These are phyloP conservation scores for Cutaneotrichosporon sp. DNA, from an alignment of 1,284 basidiomycete species.

Conservation along the genomic window DNA sequence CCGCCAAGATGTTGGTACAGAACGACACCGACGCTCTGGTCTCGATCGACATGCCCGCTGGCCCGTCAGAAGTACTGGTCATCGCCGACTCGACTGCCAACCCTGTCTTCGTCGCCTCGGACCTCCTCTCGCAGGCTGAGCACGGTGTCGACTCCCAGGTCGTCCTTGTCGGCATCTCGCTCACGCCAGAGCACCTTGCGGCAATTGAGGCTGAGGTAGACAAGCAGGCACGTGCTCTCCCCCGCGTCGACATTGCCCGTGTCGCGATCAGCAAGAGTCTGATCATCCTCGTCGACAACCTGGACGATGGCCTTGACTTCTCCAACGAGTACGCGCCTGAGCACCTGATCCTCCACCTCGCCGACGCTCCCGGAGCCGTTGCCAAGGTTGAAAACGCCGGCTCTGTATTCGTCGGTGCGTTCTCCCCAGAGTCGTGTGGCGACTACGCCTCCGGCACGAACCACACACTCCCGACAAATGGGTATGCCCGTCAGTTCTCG, in stretches of 20 bases:
- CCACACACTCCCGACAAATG: slow-evolving; percentile 91
- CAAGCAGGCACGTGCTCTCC: slow-evolving; percentile 75
- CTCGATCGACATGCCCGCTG: slow-evolving; percentile 98
- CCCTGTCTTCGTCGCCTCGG: slow-evolving; percentile 89
- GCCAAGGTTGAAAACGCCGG: slow-evolving; percentile 79
- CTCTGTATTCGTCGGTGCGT: slow-evolving; percentile 91
- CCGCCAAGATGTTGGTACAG: slow-evolving; percentile 98
- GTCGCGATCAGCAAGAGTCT: slow-evolving; percentile 88
- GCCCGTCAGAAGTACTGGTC: slow-evolving; percentile 92
- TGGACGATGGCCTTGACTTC: slow-evolving; percentile 77
- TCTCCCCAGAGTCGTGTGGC: slow-evolving; percentile 80
- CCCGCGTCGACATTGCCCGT: slow-evolving; percentile 83
- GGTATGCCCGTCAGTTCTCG: slow-evolving; percentile 94
- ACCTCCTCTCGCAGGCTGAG: slow-evolving; percentile 94
- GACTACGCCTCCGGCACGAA: slow-evolving; percentile 99
- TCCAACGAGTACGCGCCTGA: slow-evolving; percentile 98
- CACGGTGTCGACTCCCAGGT: slow-evolving; percentile 98
- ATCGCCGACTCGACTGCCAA: slow-evolving; percentile 84
- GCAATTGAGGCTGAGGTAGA: slow-evolving; percentile 84
- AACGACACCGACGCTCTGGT: slow-evolving; percentile 97
- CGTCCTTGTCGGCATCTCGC: slow-evolving; percentile 75
- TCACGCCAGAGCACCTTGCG: slow-evolving; percentile 60
- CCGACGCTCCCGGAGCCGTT: slow-evolving; percentile 64
- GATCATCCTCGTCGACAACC: slow-evolving; percentile 66
- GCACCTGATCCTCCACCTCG: slow-evolving; percentile 85